Evolutionary conservation across 176 grass and related monocot genomes (phyloP).

Genomic region (Miscanthus lutarioriparius): DNA sequence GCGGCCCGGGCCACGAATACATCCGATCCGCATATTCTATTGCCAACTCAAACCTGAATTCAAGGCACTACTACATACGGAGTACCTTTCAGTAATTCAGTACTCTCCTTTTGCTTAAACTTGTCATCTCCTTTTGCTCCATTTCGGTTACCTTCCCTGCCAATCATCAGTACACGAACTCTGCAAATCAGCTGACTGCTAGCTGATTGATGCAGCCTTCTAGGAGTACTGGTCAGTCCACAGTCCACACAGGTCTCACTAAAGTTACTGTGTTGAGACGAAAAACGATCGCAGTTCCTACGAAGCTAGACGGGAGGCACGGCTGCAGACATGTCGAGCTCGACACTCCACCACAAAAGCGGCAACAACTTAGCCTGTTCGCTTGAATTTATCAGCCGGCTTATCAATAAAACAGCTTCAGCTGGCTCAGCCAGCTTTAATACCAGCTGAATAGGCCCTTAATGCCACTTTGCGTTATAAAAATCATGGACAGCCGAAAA

Average conservation of each 20-base stretch:
- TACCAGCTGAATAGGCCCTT: no score
- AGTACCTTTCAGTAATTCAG: not conserved
- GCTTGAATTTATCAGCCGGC: no score
- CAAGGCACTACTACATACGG: not conserved
- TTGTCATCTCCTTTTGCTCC: not conserved
- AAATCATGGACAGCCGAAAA: not conserved
- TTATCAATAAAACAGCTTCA: no score
- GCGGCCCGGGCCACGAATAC: not conserved
- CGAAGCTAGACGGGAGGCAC: conserved; percentile 10
- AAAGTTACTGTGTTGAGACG: not conserved
- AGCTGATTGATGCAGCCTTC: not conserved
- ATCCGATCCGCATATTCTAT: conserved; percentile 18
- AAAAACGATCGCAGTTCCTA: conserved; percentile 9
- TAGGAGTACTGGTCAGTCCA: no score
- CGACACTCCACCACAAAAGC: conserved; percentile 39
- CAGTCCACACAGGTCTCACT: not conserved
- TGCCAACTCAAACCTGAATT: conserved; percentile 17
- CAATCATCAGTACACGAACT: not conserved
- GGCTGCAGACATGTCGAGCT: conserved; percentile 39
- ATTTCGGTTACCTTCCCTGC: not conserved
- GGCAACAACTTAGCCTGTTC: conserved; percentile 25
- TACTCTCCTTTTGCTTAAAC: not conserved
- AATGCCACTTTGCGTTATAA: conserved; percentile 1
- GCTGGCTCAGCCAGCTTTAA: no score
- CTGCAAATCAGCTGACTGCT: not conserved